Conservation (phyloP, 441 rosid genomes). For the Arabidopsis lyrata region DNA sequence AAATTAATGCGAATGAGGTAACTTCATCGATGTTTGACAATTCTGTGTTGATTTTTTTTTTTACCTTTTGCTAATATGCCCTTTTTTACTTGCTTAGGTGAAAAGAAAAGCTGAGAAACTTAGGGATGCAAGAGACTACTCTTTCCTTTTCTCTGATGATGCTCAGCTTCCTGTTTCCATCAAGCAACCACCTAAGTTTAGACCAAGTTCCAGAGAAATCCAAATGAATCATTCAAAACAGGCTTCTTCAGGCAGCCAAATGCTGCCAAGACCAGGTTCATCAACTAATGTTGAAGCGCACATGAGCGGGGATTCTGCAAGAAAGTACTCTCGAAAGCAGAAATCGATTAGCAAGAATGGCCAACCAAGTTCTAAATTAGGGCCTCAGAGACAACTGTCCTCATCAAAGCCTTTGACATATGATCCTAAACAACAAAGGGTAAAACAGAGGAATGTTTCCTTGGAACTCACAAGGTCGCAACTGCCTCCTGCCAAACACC, state of each 20-base stretch:
- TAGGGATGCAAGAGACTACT: conserved; percentile 80
- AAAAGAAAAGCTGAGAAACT: conserved; percentile 64
- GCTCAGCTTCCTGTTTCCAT: conserved; percentile 61
- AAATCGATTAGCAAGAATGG: conserved; percentile 1
- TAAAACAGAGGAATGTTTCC: conserved; percentile 51
- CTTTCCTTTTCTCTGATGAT: conserved; percentile 78
- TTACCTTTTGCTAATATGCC: not conserved
- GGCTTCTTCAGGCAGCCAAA: not conserved
- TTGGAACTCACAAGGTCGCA: conserved; percentile 44
- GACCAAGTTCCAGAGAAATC: not conserved
- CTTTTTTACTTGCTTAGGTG: conserved; percentile 13
- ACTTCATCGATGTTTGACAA: not conserved
- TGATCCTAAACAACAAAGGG: conserved; percentile 46
- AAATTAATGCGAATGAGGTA: conserved; percentile 52
- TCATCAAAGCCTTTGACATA: conserved; percentile 52
- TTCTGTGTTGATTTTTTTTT: not conserved
- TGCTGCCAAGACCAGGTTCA: conserved; percentile 7
- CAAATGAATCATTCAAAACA: not conserved
- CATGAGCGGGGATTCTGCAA: not conserved
- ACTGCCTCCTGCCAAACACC: not conserved
- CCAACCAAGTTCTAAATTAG: conserved; percentile 51
- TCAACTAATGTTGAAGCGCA: not conserved
- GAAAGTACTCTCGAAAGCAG: conserved; percentile 29
- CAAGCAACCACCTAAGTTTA: conserved; percentile 51
- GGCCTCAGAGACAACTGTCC: conserved; percentile 44